Conservation (phyloP, 768 basidiomycete species). For the Galerina sulciceps region DNA sequence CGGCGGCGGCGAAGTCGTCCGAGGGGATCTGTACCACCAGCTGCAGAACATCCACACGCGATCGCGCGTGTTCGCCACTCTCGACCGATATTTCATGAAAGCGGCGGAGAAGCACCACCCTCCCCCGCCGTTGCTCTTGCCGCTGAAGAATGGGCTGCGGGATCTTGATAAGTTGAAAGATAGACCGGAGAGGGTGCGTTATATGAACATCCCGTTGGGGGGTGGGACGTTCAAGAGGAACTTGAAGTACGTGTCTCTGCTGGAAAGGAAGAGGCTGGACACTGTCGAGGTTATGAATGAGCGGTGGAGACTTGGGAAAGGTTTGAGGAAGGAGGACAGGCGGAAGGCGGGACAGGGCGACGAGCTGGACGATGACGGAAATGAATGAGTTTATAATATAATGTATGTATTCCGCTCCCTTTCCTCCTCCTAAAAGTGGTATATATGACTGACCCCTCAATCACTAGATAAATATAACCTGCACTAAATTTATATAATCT, state of each 20-base stretch:
- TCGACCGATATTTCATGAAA: conserved; percentile 68
- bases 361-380: conserved; percentile 22
- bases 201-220: conserved; percentile 65
- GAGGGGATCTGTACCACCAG: conserved; percentile 51
- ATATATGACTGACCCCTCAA: background rate
- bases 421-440: background rate
- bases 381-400: conserved; percentile 19
- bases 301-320: conserved; percentile 76
- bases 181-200: conserved; percentile 12
- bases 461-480: too few species aligned
- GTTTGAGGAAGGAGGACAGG: conserved; percentile 46
- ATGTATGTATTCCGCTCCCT: background rate
- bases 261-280: conserved; percentile 70
- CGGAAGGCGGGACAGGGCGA: conserved; percentile 22
- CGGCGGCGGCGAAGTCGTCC: conserved; percentile 25
- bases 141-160: conserved; percentile 31
- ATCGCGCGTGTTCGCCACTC: conserved; percentile 64
- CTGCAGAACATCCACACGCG: conserved; percentile 58
- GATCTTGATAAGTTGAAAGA: conserved; percentile 15
- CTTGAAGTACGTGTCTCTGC: conserved; percentile 67
- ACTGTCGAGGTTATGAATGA: conserved; percentile 76
- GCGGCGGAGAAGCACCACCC: conserved; percentile 58
- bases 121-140: conserved; percentile 41
- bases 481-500: too few species aligned
- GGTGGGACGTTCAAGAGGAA: conserved; percentile 69